A percentile compares a stretch with the other conserved stretches of the same genome.
phyloP scores from a whole-genome alignment of 2,329 filamentous ascomycete genomes.

The Magnaporthiopsis rhizophila region DNA sequence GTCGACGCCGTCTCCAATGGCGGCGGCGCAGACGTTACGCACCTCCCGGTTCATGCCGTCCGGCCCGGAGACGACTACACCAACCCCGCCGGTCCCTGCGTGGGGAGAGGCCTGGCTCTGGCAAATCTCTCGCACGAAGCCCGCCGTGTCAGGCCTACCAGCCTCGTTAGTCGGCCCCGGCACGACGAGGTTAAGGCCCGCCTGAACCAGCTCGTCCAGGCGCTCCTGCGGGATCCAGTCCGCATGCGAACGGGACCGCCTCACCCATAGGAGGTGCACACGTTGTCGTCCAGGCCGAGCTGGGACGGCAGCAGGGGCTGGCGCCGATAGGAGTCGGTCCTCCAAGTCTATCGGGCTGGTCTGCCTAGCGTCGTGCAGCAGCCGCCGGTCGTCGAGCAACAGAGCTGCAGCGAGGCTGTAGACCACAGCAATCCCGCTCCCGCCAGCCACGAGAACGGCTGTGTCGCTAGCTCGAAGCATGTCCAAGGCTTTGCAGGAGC shows the following conservation, averaged over 20 bases:
- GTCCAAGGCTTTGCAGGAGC: slow-evolving; percentile 45
- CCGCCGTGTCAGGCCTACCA: slow-evolving; percentile 43
- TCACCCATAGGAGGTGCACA: slow-evolving; percentile 51
- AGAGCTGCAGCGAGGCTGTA: slow-evolving; percentile 53
- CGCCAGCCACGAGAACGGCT: slow-evolving; percentile 51
- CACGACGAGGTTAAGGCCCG: slow-evolving; percentile 43
- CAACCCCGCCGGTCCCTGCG: slow-evolving; percentile 21
- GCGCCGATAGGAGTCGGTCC: background rate
- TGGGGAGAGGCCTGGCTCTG: background rate
- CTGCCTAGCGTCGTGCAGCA: slow-evolving; percentile 6
- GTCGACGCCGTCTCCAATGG: slow-evolving; percentile 38
- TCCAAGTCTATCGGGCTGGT: background rate
- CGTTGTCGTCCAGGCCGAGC: slow-evolving; percentile 15
- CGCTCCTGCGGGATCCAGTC: slow-evolving; percentile 44
- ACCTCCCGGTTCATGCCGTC: slow-evolving; percentile 52
- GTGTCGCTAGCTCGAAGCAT: slow-evolving; percentile 40
- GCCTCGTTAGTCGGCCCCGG: slow-evolving; percentile 45
- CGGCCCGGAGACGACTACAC: slow-evolving; percentile 53
- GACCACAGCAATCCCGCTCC: slow-evolving; percentile 56
- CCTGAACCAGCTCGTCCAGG: slow-evolving; percentile 37
- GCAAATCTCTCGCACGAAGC: slow-evolving; percentile 29
- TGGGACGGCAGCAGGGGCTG: slow-evolving; percentile 6
- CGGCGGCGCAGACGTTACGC: slow-evolving; percentile 47
- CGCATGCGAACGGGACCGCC: slow-evolving; percentile 42
- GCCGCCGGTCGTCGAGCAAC: slow-evolving; percentile 19